These are phyloP conservation scores for Apiospora aurea DNA, from an alignment of 2,329 filamentous ascomycete species.

Conservation along the genomic window DNA sequence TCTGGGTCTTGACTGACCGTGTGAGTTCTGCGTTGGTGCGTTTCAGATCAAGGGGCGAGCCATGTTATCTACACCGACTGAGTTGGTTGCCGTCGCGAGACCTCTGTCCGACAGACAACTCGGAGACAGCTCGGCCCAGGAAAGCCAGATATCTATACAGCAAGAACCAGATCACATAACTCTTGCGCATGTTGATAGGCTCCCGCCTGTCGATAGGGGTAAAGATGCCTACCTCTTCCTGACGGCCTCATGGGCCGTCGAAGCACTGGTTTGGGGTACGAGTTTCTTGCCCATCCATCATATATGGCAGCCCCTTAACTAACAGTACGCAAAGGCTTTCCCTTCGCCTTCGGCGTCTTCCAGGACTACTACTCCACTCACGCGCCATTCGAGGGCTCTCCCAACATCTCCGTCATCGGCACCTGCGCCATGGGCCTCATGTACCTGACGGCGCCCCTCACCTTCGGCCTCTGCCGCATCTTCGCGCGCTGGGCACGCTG, in stretches of 20 bases:
- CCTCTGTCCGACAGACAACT: background rate
- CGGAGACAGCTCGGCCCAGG: background rate
- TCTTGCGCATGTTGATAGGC: slow-evolving; percentile 25
- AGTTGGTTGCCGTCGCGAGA: slow-evolving; percentile 11
- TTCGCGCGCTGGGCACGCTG: slow-evolving; percentile 51
- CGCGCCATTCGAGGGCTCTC: slow-evolving; percentile 61
- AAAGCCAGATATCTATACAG: slow-evolving; percentile 12
- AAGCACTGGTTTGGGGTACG: slow-evolving; percentile 61
- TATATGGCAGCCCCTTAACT: slow-evolving; percentile 24
- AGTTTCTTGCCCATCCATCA: slow-evolving; percentile 20
- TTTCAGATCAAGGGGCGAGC: background rate
- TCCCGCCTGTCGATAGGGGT: slow-evolving; percentile 40
- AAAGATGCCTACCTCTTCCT: slow-evolving; percentile 51
- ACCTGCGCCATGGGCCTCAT: slow-evolving; percentile 68
- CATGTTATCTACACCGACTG: background rate
- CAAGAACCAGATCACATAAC: background rate
- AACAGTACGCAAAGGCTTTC: slow-evolving; percentile 60
- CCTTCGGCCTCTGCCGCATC: slow-evolving; percentile 53
- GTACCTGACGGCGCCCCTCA: slow-evolving; percentile 60
- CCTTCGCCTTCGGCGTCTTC: slow-evolving; percentile 74
- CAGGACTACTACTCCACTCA: slow-evolving; percentile 72
- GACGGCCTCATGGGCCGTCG: slow-evolving; percentile 57
- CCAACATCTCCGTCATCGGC: slow-evolving; percentile 67
- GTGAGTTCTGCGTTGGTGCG: background rate
- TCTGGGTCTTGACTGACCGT: background rate